Base-by-base conservation (phyloP, 352 stramenopile genomes). In the Pythium myriotylum region DNA sequence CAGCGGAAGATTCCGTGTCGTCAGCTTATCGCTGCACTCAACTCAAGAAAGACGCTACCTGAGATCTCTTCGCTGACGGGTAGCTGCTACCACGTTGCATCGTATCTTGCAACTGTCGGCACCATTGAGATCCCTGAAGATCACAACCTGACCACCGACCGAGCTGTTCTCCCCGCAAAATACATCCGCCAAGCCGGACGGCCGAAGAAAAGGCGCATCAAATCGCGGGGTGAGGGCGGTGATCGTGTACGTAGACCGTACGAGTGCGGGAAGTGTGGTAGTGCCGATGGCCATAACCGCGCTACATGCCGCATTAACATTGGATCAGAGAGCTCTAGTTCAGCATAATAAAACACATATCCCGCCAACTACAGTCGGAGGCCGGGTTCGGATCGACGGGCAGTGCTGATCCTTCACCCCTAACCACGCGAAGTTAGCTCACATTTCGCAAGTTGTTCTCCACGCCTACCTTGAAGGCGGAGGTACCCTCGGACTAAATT, bases 261-360 rank as follows among this genome's bases (percentile, higher is more conserved):
- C 43, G 32, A 51, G 43, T 32, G 43, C n/a, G 17, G 5, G 26
- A 8, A 20, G 12, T 51, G 43, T 23, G 43, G 43, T 12, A n/a
- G n/a, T n/a, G 22, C 6, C 12, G 23, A n/a, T 7, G 43, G 43
- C 4, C 43, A 51, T 8, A 51, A 51, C 40, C 16, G n/a, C 19
- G 43, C 43, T n/a, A 32, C 43, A 33, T 51, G 43, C 17, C 43
- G 40, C 40, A 47, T 47, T 40, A n/a, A n/a, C n/a, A n/a, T n/a
- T n/a, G n/a, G n/a, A n/a, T n/a, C n/a, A n/a, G n/a, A n/a, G n/a
- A n/a, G n/a, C n/a, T n/a, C n/a, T n/a, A n/a, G n/a, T n/a, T n/a
- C n/a, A n/a, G n/a, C n/a, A n/a, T n/a, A n/a, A n/a, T n/a, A n/a
- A n/a, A n/a, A n/a, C n/a, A n/a, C n/a, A n/a, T n/a, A n/a, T n/a